Percentiles rank a stretch among this genome's conserved stretches.
These are phyloP conservation scores for Aspergillus costaricaensis DNA, from an alignment of 2,329 filamentous ascomycete genomes.

Conservation along the genomic window DNA sequence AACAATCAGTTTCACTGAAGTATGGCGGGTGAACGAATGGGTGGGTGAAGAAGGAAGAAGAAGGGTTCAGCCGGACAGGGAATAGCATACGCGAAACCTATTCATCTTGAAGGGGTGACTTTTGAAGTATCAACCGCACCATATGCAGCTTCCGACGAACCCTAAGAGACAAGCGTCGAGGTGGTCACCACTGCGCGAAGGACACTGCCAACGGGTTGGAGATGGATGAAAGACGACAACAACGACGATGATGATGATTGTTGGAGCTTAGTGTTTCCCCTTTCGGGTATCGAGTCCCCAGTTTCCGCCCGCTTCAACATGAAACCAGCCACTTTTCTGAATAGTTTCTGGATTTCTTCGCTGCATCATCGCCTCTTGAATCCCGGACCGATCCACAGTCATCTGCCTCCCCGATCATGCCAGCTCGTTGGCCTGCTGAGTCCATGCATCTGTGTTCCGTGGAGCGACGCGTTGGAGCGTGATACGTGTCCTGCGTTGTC, in stretches of 20 bases:
- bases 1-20: constrained; percentile 7
- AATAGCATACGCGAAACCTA: constrained; percentile 34
- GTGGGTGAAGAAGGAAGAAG: too few species aligned
- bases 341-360: not conserved
- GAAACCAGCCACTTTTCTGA: not conserved
- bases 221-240: not conserved
- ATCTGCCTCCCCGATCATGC: constrained; percentile 19
- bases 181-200: not conserved
- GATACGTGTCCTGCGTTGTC: constrained; percentile 19
- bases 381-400: constrained; percentile 1
- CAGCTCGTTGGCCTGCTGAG: constrained; percentile 19
- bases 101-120: constrained; percentile 27
- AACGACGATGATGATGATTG: not conserved
- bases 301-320: not conserved
- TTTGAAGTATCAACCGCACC: too few species aligned
- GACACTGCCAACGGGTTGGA: too few species aligned
- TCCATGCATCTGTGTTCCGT: constrained; percentile 18
- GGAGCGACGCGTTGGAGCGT: constrained; percentile 16
- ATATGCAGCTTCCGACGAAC: not conserved
- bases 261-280: not conserved
- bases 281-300: not conserved
- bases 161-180: not conserved
- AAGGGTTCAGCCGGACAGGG: not conserved
- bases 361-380: not conserved
- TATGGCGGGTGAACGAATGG: not conserved